Base-by-base conservation (phyloP, 2,329 filamentous ascomycete genomes). In the Phyllosticta citrichinensis region DNA sequence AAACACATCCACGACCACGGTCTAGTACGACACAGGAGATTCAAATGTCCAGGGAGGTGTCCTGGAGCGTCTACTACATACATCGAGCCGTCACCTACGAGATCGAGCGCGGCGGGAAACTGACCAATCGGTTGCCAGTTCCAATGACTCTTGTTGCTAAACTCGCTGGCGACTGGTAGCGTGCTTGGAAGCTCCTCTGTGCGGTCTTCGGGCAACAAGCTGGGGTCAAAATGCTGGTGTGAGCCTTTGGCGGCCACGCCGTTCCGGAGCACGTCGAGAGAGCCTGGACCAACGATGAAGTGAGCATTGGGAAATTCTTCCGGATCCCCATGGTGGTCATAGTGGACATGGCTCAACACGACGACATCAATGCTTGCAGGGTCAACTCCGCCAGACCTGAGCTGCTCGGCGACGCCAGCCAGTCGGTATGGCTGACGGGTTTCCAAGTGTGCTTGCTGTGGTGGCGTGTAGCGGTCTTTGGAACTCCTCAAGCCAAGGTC, bases 401-500 rank as follows among this genome's bases (percentile, higher is more conserved):
- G 68, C 54, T 70, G 74, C 25, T 70, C 70, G 1, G 73, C 74
- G 1, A 75, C 73, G 19, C 68, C 68, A n/a, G 77, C 71, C 8
- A 60, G 59, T 67, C 71, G 61, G 65, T 77, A 62, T 2, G 81
- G 80, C 58, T 77, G 71, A 17, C 81, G 75, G 54, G 71, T 69
- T 8, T 72, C 65, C 24, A 82, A 72, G 64, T 82, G 80, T 8
- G 71, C 68, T 63, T 77, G 76, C 61, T 80, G 73, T 2, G 71
- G 69, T 12, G 69, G 63, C 6, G 76, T 71, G 65, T 83, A 83
- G 52, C 71, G 70, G 5, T 68, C 63, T 12, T 77, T 64, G 30
- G 79, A 72, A 53, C 77, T 74, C 58, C 80, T 78, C 20, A 82
- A 70, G 9, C 81, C 80, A 9, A 84, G 75, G 65, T 83, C 81